Percentiles rank a stretch among this genome's conserved stretches.
phyloP scores from a whole-genome alignment of 805 yeast species.

The Yamadazyma laniorum region DNA sequence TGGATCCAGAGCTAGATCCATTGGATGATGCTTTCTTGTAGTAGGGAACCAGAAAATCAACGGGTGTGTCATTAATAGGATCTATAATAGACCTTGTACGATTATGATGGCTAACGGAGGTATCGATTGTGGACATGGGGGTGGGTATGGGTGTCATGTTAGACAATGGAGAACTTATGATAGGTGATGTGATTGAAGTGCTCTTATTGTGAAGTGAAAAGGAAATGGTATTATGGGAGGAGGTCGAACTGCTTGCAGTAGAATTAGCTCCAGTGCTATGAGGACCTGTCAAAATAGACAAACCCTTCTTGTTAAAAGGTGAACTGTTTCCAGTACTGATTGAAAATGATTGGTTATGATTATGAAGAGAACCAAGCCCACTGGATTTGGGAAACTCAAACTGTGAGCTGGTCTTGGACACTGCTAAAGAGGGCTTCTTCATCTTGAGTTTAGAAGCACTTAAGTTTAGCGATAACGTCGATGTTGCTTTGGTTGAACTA shows the following conservation, averaged over 20 bases:
- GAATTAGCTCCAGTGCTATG: conserved; percentile 1
- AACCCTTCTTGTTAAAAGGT: conserved; percentile 6
- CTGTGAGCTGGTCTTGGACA: conserved; percentile 5
- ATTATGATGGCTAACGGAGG: conserved; percentile 9
- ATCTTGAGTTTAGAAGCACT: conserved; percentile 2
- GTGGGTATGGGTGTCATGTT: conserved; percentile 29
- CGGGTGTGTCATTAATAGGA: conserved; percentile 40
- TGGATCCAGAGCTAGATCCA: too few species aligned
- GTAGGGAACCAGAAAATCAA: conserved; percentile 32
- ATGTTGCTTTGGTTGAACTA: neutral
- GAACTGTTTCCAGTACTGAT: conserved; percentile 1
- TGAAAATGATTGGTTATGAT: neutral
- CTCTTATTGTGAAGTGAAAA: conserved; percentile 4
- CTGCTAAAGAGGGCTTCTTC: neutral
- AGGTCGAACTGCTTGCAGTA: neutral
- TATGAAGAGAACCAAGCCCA: neutral
- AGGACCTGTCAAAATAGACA: conserved; percentile 1
- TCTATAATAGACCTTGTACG: conserved; percentile 24
- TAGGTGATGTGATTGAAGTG: conserved; percentile 24
- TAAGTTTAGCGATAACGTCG: conserved; percentile 1
- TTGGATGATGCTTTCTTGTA: conserved; percentile 7
- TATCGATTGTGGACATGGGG: conserved; percentile 20
- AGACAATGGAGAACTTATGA: conserved; percentile 37
- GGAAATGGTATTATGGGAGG: neutral
- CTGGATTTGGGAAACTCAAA: conserved; percentile 9